Evolutionary conservation across 2,329 filamentous ascomycete genomes (phyloP).

Genomic region (Aureobasidium melanogenum): DNA sequence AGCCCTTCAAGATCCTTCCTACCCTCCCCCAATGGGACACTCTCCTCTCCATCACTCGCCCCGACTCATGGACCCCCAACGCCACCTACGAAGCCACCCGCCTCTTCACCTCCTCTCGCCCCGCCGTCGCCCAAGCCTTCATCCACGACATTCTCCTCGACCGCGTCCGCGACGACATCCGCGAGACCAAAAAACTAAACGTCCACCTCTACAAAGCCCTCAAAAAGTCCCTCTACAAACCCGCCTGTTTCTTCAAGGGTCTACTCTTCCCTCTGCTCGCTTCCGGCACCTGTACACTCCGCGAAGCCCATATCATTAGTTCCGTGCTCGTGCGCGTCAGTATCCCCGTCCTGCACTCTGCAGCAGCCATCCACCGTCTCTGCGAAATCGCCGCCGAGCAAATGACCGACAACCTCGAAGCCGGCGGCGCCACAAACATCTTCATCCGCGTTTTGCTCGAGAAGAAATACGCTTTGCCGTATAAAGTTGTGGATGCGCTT

Average conservation of each 20-base stretch:
- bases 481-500: slow-evolving; percentile 85
- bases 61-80: slow-evolving; percentile 69
- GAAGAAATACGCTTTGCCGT: slow-evolving; percentile 94
- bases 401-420: slow-evolving; percentile 71
- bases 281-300: slow-evolving; percentile 78
- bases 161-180: slow-evolving; percentile 85
- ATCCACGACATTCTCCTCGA: slow-evolving; percentile 81
- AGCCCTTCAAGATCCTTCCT: slow-evolving; percentile 94
- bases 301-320: slow-evolving; percentile 85
- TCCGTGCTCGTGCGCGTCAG: slow-evolving; percentile 77
- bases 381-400: slow-evolving; percentile 93
- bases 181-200: slow-evolving; percentile 89
- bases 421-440: slow-evolving; percentile 85
- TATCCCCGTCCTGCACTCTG: slow-evolving; percentile 85
- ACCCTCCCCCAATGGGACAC: slow-evolving; percentile 89
- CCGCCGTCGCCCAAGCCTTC: slow-evolving; percentile 71
- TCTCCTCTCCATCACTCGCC: slow-evolving; percentile 74
- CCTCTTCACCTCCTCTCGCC: slow-evolving; percentile 82
- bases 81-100: slow-evolving; percentile 81
- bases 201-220: slow-evolving; percentile 90
- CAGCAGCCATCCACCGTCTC: slow-evolving; percentile 79
- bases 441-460: slow-evolving; percentile 90
- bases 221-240: slow-evolving; percentile 90
- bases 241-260: slow-evolving; percentile 93
- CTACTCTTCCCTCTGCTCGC: slow-evolving; percentile 84